These are phyloP conservation scores for Pilasporangium apinafurcum DNA, from an alignment of 352 stramenopile genomes.

Conservation along the genomic window DNA sequence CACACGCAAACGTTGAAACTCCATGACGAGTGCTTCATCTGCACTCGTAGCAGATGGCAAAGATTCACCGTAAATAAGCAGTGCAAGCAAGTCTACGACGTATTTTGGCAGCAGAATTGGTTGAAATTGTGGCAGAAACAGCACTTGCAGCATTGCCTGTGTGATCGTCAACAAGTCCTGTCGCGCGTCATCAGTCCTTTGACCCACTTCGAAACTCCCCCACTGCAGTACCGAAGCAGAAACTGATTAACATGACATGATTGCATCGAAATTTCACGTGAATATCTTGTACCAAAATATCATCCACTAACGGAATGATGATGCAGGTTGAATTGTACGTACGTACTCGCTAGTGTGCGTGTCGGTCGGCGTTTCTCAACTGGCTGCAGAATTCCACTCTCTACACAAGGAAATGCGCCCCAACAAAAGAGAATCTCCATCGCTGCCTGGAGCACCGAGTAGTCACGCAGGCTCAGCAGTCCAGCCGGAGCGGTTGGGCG, in stretches of 20 bases:
- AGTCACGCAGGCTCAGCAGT: slow-evolving; percentile 79
- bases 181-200: slow-evolving; percentile 5
- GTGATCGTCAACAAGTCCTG: slow-evolving; percentile 34
- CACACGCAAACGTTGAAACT: slow-evolving; percentile 29
- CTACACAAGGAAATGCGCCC: slow-evolving; percentile 45
- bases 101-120: slow-evolving; percentile 80
- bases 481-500: slow-evolving; percentile 42
- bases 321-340: neutral
- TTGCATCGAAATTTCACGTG: slow-evolving; percentile 16
- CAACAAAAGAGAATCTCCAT: slow-evolving; percentile 75
- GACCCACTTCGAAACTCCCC: slow-evolving; percentile 11
- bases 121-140: slow-evolving; percentile 67
- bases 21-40: slow-evolving; percentile 14
- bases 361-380: slow-evolving; percentile 64
- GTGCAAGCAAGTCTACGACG: slow-evolving; percentile 57
- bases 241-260: slow-evolving; percentile 42
- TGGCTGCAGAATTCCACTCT: slow-evolving; percentile 39
- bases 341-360: slow-evolving; percentile 75
- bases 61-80: slow-evolving; percentile 52
- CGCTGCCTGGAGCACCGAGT: slow-evolving; percentile 74
- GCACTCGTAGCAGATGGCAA: slow-evolving; percentile 2
- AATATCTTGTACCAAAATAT: slow-evolving; percentile 17
- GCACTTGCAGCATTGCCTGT: slow-evolving; percentile 43
- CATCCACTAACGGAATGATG: neutral
- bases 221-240: slow-evolving; percentile 57